Evolutionary conservation across 306 rosid species (phyloP).

Genomic region (Citrullus mucosospermus): DNA sequence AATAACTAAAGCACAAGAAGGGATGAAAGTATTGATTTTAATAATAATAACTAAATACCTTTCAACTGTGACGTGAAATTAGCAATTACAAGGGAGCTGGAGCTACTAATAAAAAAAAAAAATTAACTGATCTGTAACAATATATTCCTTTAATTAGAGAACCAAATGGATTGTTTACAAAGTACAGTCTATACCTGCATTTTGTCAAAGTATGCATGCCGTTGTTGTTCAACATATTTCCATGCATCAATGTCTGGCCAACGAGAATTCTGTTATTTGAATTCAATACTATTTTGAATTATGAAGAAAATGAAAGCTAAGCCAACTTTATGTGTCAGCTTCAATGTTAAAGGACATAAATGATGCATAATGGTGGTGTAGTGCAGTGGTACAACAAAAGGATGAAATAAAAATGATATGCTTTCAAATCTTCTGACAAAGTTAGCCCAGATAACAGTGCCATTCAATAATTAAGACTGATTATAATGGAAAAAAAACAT

Average conservation of each 20-base stretch:
- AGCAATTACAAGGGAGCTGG: not conserved
- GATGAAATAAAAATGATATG: not conserved
- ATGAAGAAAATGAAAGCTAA: not conserved
- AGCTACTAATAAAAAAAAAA: not conserved
- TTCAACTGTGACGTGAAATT: not conserved
- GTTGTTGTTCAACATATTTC: constrained; percentile 66
- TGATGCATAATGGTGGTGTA: not conserved
- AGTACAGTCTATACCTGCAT: constrained; percentile 57
- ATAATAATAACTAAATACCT: not conserved
- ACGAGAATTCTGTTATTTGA: constrained; percentile 14
- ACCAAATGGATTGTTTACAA: not conserved
- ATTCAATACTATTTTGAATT: not conserved
- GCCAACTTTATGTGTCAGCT: not conserved
- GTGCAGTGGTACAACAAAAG: not conserved
- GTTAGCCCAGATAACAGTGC: not conserved
- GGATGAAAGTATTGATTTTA: not conserved
- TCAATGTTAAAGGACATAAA: not conserved
- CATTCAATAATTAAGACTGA: not conserved
- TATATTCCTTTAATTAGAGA: not conserved
- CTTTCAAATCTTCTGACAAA: not conserved
- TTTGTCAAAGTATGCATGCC: constrained; percentile 79
- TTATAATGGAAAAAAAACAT: not conserved
- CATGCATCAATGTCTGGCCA: constrained; percentile 78
- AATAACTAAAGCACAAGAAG: not conserved
- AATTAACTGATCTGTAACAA: not conserved